Evolutionary conservation across 169 alveolate genomes (phyloP), one percentile per base, ranked within the genome.

Genomic region (Eimeria tenella): DNA sequence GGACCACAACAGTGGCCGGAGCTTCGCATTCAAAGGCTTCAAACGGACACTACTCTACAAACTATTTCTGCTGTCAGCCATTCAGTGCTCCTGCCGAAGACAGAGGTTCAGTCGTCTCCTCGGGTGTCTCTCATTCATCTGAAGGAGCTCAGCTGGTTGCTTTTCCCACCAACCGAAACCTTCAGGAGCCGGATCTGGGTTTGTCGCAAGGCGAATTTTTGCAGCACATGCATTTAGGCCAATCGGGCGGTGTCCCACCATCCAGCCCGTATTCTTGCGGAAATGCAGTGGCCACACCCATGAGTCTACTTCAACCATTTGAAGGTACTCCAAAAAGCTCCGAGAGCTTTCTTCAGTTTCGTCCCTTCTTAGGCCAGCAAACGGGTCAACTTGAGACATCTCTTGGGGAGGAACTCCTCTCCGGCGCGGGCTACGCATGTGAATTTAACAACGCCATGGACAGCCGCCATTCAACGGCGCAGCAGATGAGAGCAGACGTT

Each of bases 401-500:
- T 23, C 75, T 82, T 42, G 90, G 90, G 56, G 90, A 82, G 56
- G 90, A 82, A 23, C 90, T 82, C 50, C 50, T 82, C 60, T 82
- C 90, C 21, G 90, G 53, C 8, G 70, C 90, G 4, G 73, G 90
- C 15, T 82, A 82, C 25, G 49, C 90, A 8, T 82, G 90, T 31
- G 62, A 52, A 52, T 82, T 82, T n/a, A 74, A 74, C 71, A 25
- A 25, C 90, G 9, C 23, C 74, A 53, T 63, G 4, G 90, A 55
- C 56, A 31, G 75, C 75, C 2, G 74, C 58, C 75, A n/a, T 11
- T 58, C 90, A 8, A 6, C 90, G 70, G 19, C 63, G 56, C 90
- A 82, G 75, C 90, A 82, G 23, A 55, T 82, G 11, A 31, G 50
- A 10, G 55, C 49, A 23, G 68, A 56, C 53, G 23, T 74, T 49